These are phyloP conservation scores for Entrophospora sp. DNA, from an alignment of 192 early-diverging fungal genomes.

Conservation along the genomic window DNA sequence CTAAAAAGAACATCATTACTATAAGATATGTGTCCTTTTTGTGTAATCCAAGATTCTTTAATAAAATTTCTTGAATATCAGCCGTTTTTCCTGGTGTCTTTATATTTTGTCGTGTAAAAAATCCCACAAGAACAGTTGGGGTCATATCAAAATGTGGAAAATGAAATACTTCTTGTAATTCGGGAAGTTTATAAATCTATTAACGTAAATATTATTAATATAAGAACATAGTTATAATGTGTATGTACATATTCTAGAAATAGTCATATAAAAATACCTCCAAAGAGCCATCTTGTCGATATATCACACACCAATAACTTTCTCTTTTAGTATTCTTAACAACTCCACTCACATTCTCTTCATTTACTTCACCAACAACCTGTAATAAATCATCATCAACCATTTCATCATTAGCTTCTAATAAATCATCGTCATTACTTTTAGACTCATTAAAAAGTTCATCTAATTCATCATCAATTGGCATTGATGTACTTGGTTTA, in stretches of 20 bases:
- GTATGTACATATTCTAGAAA: not conserved
- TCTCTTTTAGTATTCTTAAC: conserved; percentile 26
- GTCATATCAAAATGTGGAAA: conserved; percentile 51
- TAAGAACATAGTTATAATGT: not conserved
- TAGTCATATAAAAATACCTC: conserved; percentile 31
- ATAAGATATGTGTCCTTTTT: conserved; percentile 58
- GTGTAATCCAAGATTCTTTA: conserved; percentile 55
- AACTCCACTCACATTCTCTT: conserved; percentile 38
- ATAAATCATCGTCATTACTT: too few species aligned
- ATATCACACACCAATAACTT: conserved; percentile 59
- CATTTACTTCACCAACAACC: conserved; percentile 27
- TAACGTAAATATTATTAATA: not conserved
- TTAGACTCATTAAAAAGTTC: not conserved
- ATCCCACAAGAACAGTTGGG: conserved; percentile 46
- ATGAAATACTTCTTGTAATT: conserved; percentile 46
- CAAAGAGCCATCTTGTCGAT: conserved; percentile 52
- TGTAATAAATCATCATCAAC: not conserved
- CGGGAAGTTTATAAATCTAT: conserved; percentile 47
- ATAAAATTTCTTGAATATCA: conserved; percentile 61
- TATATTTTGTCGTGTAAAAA: conserved; percentile 28
- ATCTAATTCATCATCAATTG: not conserved
- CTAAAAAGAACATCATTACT: conserved; percentile 34
- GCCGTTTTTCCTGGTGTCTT: conserved; percentile 29
- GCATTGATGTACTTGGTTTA: not conserved
- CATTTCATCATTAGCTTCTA: too few species aligned